These are phyloP conservation scores for Amanita muscaria DNA, from an alignment of 768 basidiomycete species.

Conservation along the genomic window DNA sequence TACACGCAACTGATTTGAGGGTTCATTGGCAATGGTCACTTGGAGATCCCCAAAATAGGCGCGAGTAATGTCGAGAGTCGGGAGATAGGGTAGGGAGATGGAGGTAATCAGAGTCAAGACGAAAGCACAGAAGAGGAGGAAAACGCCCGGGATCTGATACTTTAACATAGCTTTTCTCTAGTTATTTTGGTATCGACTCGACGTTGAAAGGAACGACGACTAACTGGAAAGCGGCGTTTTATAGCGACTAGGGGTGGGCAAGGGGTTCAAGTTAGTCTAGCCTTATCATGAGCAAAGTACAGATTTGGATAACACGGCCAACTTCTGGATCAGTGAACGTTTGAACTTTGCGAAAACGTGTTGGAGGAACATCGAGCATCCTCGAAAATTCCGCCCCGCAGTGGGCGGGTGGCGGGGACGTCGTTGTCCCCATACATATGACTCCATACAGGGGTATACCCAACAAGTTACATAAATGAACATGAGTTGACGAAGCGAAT, in stretches of 20 bases:
- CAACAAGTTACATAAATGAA: too few relatives aligned
- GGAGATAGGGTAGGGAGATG: constrained; percentile 62
- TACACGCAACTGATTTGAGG: constrained; percentile 44
- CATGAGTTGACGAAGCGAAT: too few relatives aligned
- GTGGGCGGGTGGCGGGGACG: too few relatives aligned
- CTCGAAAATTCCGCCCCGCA: too few relatives aligned
- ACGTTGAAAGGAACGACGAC: background rate
- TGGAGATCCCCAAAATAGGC: constrained; percentile 34
- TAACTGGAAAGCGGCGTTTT: background rate
- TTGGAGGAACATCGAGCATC: too few relatives aligned
- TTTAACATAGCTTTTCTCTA: constrained; percentile 21
- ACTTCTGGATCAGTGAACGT: too few relatives aligned
- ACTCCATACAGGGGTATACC: too few relatives aligned
- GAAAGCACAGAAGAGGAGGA: constrained; percentile 47
- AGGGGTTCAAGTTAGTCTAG: too few relatives aligned
- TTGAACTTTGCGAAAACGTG: too few relatives aligned
- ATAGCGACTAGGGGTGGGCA: too few relatives aligned
- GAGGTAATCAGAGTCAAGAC: constrained; percentile 60
- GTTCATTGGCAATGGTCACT: constrained; percentile 12
- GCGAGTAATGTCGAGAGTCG: constrained; percentile 59
- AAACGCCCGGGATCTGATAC: constrained; percentile 56
- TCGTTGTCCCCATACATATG: too few relatives aligned
- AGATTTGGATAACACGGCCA: too few relatives aligned
- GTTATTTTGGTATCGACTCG: background rate
- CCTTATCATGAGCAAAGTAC: background rate